Evolutionary conservation across 345 rosid genomes (phyloP).

Genomic region (Eucalyptus guilfoylei): DNA sequence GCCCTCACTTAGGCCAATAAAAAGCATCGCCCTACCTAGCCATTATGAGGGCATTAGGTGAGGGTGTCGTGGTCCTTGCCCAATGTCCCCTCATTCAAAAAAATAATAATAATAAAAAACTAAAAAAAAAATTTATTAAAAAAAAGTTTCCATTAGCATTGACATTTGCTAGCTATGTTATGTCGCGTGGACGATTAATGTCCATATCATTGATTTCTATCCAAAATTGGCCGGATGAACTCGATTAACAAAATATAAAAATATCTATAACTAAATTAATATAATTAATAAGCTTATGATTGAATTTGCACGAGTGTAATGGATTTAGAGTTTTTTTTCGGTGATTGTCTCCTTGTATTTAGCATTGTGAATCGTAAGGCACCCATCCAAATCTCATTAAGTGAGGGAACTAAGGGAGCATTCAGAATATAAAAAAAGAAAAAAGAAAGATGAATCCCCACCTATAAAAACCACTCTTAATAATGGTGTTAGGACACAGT

Average conservation of each 20-base stretch:
- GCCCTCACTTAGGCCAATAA: not conserved
- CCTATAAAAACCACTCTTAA: not conserved
- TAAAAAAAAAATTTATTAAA: too few relatives aligned
- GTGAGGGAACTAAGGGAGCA: not conserved
- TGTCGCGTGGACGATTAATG: accelerated
- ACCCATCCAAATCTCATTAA: not conserved
- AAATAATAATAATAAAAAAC: too few relatives aligned
- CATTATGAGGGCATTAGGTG: not conserved
- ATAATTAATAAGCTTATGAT: too few relatives aligned
- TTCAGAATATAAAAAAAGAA: not conserved
- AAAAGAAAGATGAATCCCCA: not conserved
- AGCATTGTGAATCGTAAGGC: not conserved
- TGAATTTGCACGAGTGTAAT: too few relatives aligned
- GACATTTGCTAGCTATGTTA: accelerated
- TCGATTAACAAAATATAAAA: too few relatives aligned
- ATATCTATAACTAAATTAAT: too few relatives aligned
- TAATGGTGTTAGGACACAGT: not conserved
- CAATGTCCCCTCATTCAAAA: too few relatives aligned
- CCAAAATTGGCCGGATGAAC: accelerated
- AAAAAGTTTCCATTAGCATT: too few relatives aligned
- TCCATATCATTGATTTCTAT: accelerated
- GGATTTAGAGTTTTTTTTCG: not conserved
- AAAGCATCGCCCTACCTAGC: not conserved
- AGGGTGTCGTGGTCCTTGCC: accelerated
- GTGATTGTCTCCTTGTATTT: not conserved